A percentile compares a stretch with the other conserved stretches of the same genome.
Conservation (phyloP, 2,329 filamentous ascomycete species). For the Colletotrichum lini region DNA sequence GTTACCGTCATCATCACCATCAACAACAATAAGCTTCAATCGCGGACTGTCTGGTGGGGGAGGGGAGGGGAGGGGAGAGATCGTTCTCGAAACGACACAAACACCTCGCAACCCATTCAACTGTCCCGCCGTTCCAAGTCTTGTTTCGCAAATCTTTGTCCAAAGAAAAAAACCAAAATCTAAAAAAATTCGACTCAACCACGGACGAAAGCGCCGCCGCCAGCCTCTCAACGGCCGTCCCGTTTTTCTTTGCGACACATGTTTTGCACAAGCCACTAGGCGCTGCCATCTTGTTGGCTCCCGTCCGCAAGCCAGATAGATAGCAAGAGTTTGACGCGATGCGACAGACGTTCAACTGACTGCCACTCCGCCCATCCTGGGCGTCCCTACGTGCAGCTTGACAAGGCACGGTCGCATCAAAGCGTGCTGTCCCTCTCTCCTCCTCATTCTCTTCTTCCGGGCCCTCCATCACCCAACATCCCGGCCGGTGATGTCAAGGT, state of each 20-base stretch:
- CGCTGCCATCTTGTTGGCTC: slow-evolving; percentile 24
- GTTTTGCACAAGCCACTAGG: slow-evolving; percentile 29
- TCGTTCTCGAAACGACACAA: slow-evolving; percentile 14
- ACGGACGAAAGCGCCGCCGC: slow-evolving; percentile 29
- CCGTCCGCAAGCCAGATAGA: neutral
- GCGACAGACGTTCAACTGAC: slow-evolving; percentile 15
- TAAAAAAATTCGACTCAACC: neutral
- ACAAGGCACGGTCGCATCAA: slow-evolving; percentile 22
- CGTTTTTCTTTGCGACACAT: slow-evolving; percentile 23
- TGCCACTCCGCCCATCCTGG: neutral
- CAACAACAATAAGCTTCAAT: too few species aligned
- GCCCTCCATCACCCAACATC: slow-evolving; percentile 4
- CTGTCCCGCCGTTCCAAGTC: neutral
- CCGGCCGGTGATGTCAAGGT: slow-evolving; percentile 40
- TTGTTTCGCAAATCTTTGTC: slow-evolving; percentile 32
- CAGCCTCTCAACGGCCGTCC: slow-evolving; percentile 17
- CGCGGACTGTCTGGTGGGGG: neutral
- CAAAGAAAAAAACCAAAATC: neutral
- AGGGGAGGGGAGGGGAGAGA: neutral
- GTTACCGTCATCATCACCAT: slow-evolving; percentile 13
- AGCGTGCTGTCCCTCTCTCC: neutral
- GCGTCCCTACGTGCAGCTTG: neutral
- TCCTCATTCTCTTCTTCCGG: too few species aligned
- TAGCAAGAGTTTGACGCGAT: slow-evolving; percentile 6
- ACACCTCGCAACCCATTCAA: slow-evolving; percentile 5